These are phyloP conservation scores for Lithohypha guttulata DNA, from an alignment of 2,329 filamentous ascomycete species.

Conservation along the genomic window DNA sequence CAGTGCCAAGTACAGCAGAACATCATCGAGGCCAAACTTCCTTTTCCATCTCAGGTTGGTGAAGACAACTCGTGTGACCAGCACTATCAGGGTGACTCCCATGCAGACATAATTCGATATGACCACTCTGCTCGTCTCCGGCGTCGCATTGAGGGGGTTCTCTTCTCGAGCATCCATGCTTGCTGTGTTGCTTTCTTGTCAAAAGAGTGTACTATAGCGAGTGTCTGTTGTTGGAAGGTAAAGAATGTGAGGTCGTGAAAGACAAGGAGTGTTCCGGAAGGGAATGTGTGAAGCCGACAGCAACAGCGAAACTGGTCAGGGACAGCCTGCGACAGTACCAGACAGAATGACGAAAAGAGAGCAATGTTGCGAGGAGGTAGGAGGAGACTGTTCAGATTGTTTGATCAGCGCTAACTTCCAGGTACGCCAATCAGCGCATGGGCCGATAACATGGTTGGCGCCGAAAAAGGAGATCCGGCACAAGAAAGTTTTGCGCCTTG, in stretches of 20 bases:
- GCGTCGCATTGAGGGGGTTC: slow-evolving; percentile 6
- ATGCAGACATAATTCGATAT: slow-evolving; percentile 7
- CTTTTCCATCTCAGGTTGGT: slow-evolving; percentile 4
- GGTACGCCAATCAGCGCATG: slow-evolving; percentile 3
- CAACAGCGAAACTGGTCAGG: not conserved
- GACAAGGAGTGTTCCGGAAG: not conserved
- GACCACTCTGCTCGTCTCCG: slow-evolving; percentile 6
- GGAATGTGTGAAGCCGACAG: not conserved
- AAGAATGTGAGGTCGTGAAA: not conserved
- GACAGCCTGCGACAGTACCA: not conserved
- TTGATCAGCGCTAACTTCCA: too few species aligned
- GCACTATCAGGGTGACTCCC: slow-evolving; percentile 3
- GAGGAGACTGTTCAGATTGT: too few species aligned
- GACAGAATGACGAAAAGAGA: not conserved
- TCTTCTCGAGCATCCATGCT: not conserved
- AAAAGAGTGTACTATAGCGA: not conserved
- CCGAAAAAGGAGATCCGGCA: not conserved
- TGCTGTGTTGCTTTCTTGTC: not conserved
- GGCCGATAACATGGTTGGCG: not conserved
- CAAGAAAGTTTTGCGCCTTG: not conserved
- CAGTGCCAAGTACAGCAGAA: slow-evolving; percentile 2
- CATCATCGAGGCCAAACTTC: slow-evolving; percentile 2
- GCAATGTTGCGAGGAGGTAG: too few species aligned
- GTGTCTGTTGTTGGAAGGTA: too few species aligned
- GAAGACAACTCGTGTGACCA: not conserved